Percentiles rank a stretch among this genome's conserved stretches.
Conservation (phyloP, 2,329 filamentous ascomycete genomes). For the Teratosphaeria epicoccoides region DNA sequence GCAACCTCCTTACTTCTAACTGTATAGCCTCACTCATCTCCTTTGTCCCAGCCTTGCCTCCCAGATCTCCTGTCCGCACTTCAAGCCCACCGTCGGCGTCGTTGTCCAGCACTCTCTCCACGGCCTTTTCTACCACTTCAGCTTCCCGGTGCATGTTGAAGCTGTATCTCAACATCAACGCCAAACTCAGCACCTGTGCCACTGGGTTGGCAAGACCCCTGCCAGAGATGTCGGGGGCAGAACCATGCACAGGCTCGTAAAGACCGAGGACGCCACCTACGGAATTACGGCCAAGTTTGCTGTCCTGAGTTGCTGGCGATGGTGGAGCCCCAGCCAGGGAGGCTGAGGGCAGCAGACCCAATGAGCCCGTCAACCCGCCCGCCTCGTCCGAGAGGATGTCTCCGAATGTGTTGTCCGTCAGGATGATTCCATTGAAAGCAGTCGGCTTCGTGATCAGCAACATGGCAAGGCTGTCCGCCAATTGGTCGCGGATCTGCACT, state of each 20-base stretch:
- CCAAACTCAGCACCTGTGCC: slow-evolving; percentile 23
- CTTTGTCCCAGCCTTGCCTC: slow-evolving; percentile 35
- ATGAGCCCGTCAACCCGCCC: slow-evolving; percentile 37
- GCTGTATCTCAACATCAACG: slow-evolving; percentile 28
- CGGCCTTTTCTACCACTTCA: slow-evolving; percentile 41
- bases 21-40: slow-evolving; percentile 35
- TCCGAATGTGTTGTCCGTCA: slow-evolving; percentile 41
- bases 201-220: slow-evolving; percentile 25
- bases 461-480: slow-evolving; percentile 41
- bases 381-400: slow-evolving; percentile 39
- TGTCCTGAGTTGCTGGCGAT: slow-evolving; percentile 4
- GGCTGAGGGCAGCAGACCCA: slow-evolving; percentile 38
- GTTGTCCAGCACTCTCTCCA: slow-evolving; percentile 41
- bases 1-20: slow-evolving; percentile 16
- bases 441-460: slow-evolving; percentile 38
- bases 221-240: slow-evolving; percentile 25
- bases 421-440: slow-evolving; percentile 37
- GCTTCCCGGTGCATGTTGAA: slow-evolving; percentile 24
- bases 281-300: slow-evolving; percentile 23
- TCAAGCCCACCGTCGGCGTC: slow-evolving; percentile 44
- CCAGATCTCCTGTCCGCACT: slow-evolving; percentile 40
- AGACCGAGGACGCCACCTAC: slow-evolving; percentile 31
- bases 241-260: slow-evolving; percentile 26
- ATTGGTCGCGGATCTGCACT: slow-evolving; percentile 35
- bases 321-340: slow-evolving; percentile 21